Base-by-base conservation (phyloP, 345 rosid species). In the Limnanthes douglasii region DNA sequence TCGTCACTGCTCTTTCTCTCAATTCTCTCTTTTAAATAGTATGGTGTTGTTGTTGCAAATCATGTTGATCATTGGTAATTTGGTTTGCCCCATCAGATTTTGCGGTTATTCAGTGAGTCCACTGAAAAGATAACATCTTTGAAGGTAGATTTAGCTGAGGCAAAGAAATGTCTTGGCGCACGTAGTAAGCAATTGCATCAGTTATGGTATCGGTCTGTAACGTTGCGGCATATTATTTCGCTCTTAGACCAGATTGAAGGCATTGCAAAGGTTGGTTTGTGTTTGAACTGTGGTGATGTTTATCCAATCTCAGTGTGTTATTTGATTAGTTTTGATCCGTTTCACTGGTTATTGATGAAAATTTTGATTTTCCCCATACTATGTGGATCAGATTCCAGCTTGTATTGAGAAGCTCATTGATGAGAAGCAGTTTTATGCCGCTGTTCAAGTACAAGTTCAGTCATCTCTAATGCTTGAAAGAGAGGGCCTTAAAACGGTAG, bases 131-230 rank as follows among this genome's bases (percentile, higher is more conserved):
- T 85, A 25, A 50, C 60, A 15, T 69, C 55, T 15, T 46, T 92
- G 46, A 92, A 80, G 75, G 62, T 67, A 37, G 86, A 85, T 72
- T 81, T 92, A 71, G 73, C 80, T 31, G 99, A 92, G 19, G 82
- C 96, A 33, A 85, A 85, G 72, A 61, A 45, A 68, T 49, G 62
- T 37, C 85, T 92, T 66, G 96, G 94, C 50, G 49, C 75, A 25
- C 75, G 93, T 51, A 92, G 66, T 63, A 92, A 85, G 61, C 99
- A 92, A 35, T 69, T 92, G 67, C 99, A 92, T 62, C 99, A 92
- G 60, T 44, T 92, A 44, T 92, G 99, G 99, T 92, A 78, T 64
- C 93, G 99, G 26, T 92, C 99, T 50, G 99, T 85, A 49, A 92
- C 99, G 6, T 60, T 92, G 58, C 78, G 99, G 33, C 99, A 85